Evolutionary conservation across 345 rosid species (phyloP).

Genomic region (Eucalyptus regnans): DNA sequence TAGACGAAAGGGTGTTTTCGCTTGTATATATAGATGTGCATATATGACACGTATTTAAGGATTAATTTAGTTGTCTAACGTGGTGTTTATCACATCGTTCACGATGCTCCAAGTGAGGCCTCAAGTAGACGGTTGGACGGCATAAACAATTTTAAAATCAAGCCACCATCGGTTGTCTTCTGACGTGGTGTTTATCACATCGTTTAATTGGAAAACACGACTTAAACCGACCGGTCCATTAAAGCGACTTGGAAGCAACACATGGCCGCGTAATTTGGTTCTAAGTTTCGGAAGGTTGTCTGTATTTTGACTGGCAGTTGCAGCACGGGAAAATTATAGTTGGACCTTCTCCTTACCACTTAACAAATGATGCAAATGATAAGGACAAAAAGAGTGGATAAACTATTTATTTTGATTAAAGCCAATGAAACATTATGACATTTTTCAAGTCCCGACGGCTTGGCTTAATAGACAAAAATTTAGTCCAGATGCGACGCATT

Average conservation of each 20-base stretch:
- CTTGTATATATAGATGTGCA: background rate
- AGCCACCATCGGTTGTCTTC: background rate
- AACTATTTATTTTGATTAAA: background rate
- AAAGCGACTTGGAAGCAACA: background rate
- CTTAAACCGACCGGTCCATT: background rate
- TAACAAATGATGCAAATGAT: background rate
- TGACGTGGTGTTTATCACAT: background rate
- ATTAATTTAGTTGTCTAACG: background rate
- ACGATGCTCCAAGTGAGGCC: background rate
- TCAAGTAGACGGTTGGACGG: background rate
- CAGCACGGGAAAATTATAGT: background rate
- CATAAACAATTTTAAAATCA: background rate
- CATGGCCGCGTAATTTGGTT: background rate
- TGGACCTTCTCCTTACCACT: background rate
- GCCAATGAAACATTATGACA: no score
- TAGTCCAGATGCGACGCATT: background rate
- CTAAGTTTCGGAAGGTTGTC: background rate
- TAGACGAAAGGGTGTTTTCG: background rate
- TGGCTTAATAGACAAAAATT: background rate
- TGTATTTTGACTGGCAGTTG: background rate
- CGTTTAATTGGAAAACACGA: background rate
- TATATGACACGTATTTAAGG: background rate
- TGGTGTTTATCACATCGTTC: background rate
- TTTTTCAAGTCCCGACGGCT: background rate
- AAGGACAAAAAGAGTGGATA: background rate